Evolutionary conservation across 768 basidiomycete genomes (phyloP).

Genomic region (Phlegmacium glaucopus): DNA sequence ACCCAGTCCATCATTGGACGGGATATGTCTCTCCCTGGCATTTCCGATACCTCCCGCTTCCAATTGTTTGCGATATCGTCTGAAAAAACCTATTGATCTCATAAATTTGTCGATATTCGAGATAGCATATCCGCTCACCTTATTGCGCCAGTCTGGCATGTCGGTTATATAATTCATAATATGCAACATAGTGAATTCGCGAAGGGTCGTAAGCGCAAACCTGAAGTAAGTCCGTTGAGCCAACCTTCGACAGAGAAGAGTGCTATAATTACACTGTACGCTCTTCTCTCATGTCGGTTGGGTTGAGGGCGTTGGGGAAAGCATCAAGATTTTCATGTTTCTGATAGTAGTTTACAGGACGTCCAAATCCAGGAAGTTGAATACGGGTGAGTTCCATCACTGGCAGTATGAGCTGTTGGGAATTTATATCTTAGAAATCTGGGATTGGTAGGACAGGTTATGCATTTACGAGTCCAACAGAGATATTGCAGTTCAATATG

Average conservation of each 20-base stretch:
- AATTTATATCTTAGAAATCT: no score
- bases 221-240: background rate
- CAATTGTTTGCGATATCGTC: background rate
- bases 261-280: background rate
- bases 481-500: no score
- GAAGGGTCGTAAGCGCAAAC: constrained; percentile 12
- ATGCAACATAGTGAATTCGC: constrained; percentile 21
- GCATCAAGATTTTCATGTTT: background rate
- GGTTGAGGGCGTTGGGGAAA: background rate
- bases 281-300: background rate
- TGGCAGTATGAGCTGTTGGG: no score
- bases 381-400: background rate
- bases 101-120: background rate
- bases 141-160: constrained; percentile 20
- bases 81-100: background rate
- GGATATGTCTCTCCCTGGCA: constrained; percentile 5
- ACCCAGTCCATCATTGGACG: constrained; percentile 16
- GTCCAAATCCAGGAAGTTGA: no score
- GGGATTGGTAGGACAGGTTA: no score
- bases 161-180: constrained; percentile 26
- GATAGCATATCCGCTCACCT: constrained; percentile 6
- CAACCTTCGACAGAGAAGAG: background rate
- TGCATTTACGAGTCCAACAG: no score
- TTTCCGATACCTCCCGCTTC: background rate
- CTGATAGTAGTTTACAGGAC: no score